Base-by-base conservation (phyloP, 495 filamentous ascomycete genomes). In the Echria macrotheca region DNA sequence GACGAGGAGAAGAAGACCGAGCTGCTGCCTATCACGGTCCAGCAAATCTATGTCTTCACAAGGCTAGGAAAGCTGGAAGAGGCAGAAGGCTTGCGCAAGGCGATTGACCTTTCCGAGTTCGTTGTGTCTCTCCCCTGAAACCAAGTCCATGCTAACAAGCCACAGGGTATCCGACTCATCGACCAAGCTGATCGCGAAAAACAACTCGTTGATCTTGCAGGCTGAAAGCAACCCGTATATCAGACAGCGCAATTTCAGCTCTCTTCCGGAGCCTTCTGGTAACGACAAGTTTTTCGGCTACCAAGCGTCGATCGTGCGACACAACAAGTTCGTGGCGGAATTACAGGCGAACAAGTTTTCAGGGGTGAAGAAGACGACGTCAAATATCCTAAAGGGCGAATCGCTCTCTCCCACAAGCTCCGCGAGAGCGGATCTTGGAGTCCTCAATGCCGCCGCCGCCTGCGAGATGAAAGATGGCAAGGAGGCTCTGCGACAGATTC, bases 1-100 rank as follows among this genome's bases (percentile, higher is more conserved):
- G 82, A 91, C 0, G 86, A 91, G 37, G 93, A 96, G 44, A 88
- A 89, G 68, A 78, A 74, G 55, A 80, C 80, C 5, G 93, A 99
- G 66, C 57, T 95, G 29, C 71, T 93, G 19, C 88, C 91, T 1
- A 95, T 99, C 52, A 65, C 82, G 12, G 84, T 91, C 5, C 94
- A 97, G 63, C 85, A 94, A 52, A 76, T 89, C 10, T 96, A 89
- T 67, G 83, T 91, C 23, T 71, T 89, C 28, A 75, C 79, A 1
- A 81, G 73, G 50, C 71, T 89, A 47, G 89, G 84, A 2, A 91
- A 86, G 63, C 59, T 73, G 12, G 79, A 83, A 43, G 84, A 96
- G 62, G 91, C 90, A 0, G 76, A 78, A 49, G 71, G 74, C 28
- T 53, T 94, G 21, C 74, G 83, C 10, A 74, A 80, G 45, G 76